Evolutionary conservation across 768 basidiomycete species (phyloP), one percentile per base, ranked within the genome.

Genomic region (Mycena vitilis): DNA sequence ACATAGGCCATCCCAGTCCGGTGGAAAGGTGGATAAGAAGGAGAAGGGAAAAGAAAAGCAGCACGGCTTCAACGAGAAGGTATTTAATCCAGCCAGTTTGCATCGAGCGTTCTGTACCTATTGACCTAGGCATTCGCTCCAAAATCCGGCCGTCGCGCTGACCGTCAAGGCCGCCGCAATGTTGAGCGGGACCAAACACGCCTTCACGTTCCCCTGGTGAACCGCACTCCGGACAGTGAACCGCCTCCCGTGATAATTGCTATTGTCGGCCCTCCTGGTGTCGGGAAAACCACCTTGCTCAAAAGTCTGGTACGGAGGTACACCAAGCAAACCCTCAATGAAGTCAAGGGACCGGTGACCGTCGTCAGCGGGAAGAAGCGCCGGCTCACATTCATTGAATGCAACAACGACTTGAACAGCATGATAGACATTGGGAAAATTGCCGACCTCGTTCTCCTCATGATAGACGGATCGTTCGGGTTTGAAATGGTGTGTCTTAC

Each of bases 351-450:
- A 0, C 98, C 98, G 6, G 90, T 99, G 57, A 99, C 98, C 0
- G 93, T 99, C 23, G 92, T 99, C 52, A 91, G 90, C 57, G 96
- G 97, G 48, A 99, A 98, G 83, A 95, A 91, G 74, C 86, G 95
- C 56, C 84, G 98, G 16, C 83, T 99, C n/a, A 98, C 98, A 0
- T 95, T 99, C 77, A 87, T 99, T 58, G 98, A 99, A 80, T 99
- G 96, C 82, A 96, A 96, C 74, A 98, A 95, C 77, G 96, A 99
- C 82, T 85, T 99, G 73, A 96, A 96, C 78, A 95, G 95, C 59
- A 98, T 99, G 97, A 94, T 99, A 72, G 98, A 99, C 85, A 86
- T 98, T 74, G 97, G 91, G 63, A 99, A 99, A 81, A 89, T 99
- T 65, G 98, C 95, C 10, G 98, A 99, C 81, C 86, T 99, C 65